Evolutionary conservation across 768 basidiomycete species (phyloP), one percentile per base, ranked within the genome.

Genomic region (Mycena metata): DNA sequence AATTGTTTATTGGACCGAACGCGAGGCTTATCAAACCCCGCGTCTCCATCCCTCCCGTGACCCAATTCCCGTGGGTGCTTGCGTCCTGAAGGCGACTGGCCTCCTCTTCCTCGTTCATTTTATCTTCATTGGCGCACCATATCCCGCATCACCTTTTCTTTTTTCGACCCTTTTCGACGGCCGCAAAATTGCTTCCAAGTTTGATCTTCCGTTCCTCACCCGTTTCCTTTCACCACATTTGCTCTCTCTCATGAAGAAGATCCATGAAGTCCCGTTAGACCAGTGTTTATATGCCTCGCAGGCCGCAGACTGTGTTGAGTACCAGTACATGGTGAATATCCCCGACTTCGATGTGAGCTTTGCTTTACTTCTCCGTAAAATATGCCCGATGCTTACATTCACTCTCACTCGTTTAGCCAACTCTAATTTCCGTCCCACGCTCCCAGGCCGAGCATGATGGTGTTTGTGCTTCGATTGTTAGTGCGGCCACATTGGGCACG

Each of bases 341-440:
- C 51, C 61, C 5, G 61, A 46, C 2, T 3, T 54, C 23, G 61
- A 63, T 63, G 51, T 63, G 43, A 63, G 61, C n/a, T n/a, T n/a
- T n/a, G n/a, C n/a, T 51, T 5, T 19, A 23, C 5, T 57, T 21
- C 21, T 36, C 36, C 36, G 12, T 36, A 6, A 12, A 36, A 36
- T n/a, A n/a, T n/a, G 36, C 12, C 12, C 36, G 12, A 36, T 7
- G 7, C 36, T 36, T 6, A 30, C 15, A 35, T 42, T 2, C 24
- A 26, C 30, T 5, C 7, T 7, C 17, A n/a, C n/a, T n/a, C n/a
- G n/a, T 46, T 17, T 23, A 60, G 46, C 43, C 58, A 10, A 49
- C 42, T 17, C n/a, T 63, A 17, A 63, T 63, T 3, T 43, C 51
- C 13, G 5, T 26, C 4, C 42, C 11, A 13, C 42, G 51, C 11